Evolutionary conservation across 495 filamentous ascomycete genomes (phyloP), one percentile per base, ranked within the genome.

Genomic region (Tricharina praecox): DNA sequence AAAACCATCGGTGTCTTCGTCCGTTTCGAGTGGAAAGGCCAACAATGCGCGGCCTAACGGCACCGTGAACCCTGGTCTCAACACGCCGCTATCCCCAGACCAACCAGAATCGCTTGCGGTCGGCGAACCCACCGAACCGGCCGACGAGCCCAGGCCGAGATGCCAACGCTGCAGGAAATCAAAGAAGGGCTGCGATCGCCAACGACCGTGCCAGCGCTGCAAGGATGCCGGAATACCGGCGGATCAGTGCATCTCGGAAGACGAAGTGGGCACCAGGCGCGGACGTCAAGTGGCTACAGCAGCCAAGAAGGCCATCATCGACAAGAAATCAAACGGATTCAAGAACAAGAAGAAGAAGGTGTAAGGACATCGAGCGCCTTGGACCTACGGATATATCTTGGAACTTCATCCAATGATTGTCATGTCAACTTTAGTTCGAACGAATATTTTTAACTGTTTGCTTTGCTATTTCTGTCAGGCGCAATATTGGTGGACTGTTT

Each of bases 101-200:
- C 39, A 43, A 4, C 34, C 34, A 4, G 8, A 37, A 9, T 18
- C 18, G 34, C 16, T 37, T 37, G 16, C 34, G 8, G 5, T 37
- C 18, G 7, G 7, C 9, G 34, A 37, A 4, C 15, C n/a, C n/a
- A n/a, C 8, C 8, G 8, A 9, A 37, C 34, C 34, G 18, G 16
- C 15, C 16, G 34, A 37, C 8, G 24, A 43, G 23, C 21, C 40
- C 19, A 24, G 34, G 21, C 33, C 45, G 16, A 18, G 90, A 53
- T 97, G 90, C 70, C 90, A 96, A 62, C 82, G 90, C 37, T 97
- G 90, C 69, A 79, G 90, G 51, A 96, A 96, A 74, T 95, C 87
- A 63, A 97, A 97, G 72, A 97, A 97, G 66, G 90, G 90, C 4
- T 97, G 90, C 61, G 92, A 97, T 68, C 78, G 90, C 45, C 86